A percentile compares a stretch with the other conserved stretches of the same genome.
Conservation (phyloP, 805 yeast species). For the Metschnikowia amazonensis region DNA sequence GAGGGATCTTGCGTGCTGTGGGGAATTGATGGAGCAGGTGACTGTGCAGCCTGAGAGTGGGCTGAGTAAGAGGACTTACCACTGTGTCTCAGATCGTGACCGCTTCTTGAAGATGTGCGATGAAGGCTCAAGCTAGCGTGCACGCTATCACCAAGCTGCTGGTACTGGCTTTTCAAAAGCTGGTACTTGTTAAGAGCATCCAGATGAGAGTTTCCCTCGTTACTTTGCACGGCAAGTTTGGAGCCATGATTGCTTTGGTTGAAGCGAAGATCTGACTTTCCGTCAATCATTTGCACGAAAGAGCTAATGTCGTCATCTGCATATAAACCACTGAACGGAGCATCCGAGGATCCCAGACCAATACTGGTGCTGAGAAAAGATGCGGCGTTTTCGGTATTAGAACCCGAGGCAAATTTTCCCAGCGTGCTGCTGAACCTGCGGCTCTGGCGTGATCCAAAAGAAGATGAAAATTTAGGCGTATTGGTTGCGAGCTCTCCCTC, state of each 20-base stretch:
- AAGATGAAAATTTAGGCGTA: conserved; percentile 64
- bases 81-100: conserved; percentile 7
- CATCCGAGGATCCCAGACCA: conserved; percentile 34
- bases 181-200: conserved; percentile 53
- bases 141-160: conserved; percentile 52
- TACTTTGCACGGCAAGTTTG: conserved; percentile 14
- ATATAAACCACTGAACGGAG: conserved; percentile 42
- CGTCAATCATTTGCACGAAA: conserved; percentile 68
- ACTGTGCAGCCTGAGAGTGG: conserved; percentile 17
- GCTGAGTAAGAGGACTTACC: conserved; percentile 3
- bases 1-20: conserved; percentile 26
- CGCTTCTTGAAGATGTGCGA: conserved; percentile 14
- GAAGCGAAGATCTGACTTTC: conserved; percentile 50
- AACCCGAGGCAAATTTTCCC: conserved; percentile 14
- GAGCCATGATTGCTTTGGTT: conserved; percentile 19
- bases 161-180: conserved; percentile 49
- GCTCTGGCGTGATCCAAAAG: conserved; percentile 62
- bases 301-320: conserved; percentile 61
- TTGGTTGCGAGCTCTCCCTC: conserved; percentile 28
- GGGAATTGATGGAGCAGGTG: conserved; percentile 18
- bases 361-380: conserved; percentile 32
- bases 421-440: conserved; percentile 45
- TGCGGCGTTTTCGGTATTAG: conserved; percentile 19
- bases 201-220: conserved; percentile 24
- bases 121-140: conserved; percentile 45